Evolutionary conservation across 2,329 filamentous ascomycete genomes (phyloP), one percentile per base, ranked within the genome.

Genomic region (Verticillium albo-atrum): DNA sequence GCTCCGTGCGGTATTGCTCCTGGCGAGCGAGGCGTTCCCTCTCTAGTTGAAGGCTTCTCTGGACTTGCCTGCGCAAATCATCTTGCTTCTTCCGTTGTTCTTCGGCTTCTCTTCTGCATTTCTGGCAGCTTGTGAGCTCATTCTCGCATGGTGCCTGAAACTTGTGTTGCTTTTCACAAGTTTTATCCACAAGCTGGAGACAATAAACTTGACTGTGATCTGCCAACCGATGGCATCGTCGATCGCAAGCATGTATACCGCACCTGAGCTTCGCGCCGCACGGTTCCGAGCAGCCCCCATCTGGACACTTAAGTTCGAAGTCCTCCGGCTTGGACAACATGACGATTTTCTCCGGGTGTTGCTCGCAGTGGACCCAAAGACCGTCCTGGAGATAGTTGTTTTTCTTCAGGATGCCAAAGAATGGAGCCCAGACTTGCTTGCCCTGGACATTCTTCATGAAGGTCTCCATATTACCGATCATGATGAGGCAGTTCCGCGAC

Each of bases 401-500:
- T 0, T 73, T 64, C 56, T 82, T 84, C 23, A 92, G 65, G 0
- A 79, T 67, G 0, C 83, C 71, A 42, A 91, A 82, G 25, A 90
- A 81, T 0, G 77, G 77, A 0, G 63, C 63, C 89, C 89, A 92
- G 0, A 82, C 71, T 0, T 75, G 70, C 42, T 75, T 77, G 1
- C 86, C 86, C 66, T 86, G 87, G 27, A 77, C 77, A 63, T 80
- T 83, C 2, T 76, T 74, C 66, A 84, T 78, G 63, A 91, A 92
- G 0, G 89, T 92, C 0, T 82, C 72, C 58, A 85, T 79, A 66
- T 91, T 91, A 0, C 89, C 88, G 51, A 92, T 82, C 63, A 93
- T 76, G n/a, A 91, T 82, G 15, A 92, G 69, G 0, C 77, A 82
- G 58, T 89, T 75, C 1, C 88, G 79, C 0, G 89, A 89, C 60